These are phyloP conservation scores for Acer campestre DNA, from an alignment of 345 rosid genomes.

Conservation along the genomic window DNA sequence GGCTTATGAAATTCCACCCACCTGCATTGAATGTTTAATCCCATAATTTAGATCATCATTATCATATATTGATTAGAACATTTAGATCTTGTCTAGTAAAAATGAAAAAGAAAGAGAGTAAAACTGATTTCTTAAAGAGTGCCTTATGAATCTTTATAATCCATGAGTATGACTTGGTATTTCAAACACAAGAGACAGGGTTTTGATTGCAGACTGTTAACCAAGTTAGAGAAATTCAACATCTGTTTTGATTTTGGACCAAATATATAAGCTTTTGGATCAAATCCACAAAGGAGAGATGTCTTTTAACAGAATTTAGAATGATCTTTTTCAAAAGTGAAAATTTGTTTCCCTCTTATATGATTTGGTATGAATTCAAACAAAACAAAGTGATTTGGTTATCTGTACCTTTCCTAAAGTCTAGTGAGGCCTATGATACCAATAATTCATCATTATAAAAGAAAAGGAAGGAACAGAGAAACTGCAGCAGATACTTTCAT, in stretches of 20 bases:
- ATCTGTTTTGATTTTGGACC: too few species aligned
- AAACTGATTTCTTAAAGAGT: too few species aligned
- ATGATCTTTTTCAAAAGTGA: background rate
- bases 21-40: background rate
- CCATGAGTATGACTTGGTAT: too few species aligned
- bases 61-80: too few species aligned
- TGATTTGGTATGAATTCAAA: background rate
- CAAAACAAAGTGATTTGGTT: too few species aligned
- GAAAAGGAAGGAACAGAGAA: background rate
- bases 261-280: too few species aligned
- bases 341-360: background rate
- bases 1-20: background rate
- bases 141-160: too few species aligned
- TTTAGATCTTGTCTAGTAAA: too few species aligned
- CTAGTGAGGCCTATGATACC: background rate
- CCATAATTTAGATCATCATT: background rate
- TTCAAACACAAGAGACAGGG: too few species aligned
- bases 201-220: too few species aligned
- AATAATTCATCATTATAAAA: background rate
- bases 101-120: background rate
- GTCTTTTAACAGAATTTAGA: background rate
- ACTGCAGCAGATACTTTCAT: background rate
- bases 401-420: background rate
- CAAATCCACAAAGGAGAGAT: too few species aligned
- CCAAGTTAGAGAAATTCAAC: too few species aligned